Base-by-base conservation (phyloP, 371 early-diverging fungal genomes). In the Furculomyces boomerangus region DNA sequence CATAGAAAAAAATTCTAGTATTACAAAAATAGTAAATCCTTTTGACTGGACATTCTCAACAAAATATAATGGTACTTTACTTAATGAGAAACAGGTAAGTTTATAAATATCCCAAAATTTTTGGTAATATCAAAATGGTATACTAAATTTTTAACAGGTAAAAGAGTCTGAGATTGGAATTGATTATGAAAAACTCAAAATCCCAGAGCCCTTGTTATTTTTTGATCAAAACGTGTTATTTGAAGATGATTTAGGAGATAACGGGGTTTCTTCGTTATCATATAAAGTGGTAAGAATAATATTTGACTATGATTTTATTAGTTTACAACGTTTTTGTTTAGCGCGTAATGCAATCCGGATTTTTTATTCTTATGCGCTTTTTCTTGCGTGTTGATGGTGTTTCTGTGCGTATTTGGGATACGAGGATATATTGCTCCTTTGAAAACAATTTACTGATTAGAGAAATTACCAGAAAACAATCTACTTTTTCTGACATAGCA, bases 201-300 rank as follows among this genome's bases (percentile, higher is more conserved):
- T 58, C 30, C 80, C 72, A 16, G 94, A 96, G 35, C 87, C 85
- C 0, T 92, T 96, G 43, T 63, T 88, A 35, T 93, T 88, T 62
- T 93, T 84, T 59, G 88, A 90, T 60, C 88, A 93, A 51, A 76
- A 83, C 43, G 77, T 90, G 1, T 71, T 96, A 46, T 96, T 78
- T 62, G 97, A 96, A 61, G 97, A 96, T 64, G 97, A 96, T 65
- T 71, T 96, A 40, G 92, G 86, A 10, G 97, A 96, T 60, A 92
- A 93, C 63, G 97, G 97, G 16, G 77, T 82, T 1, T 83, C 90
- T 8, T 69, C 84, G 53, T 66, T 88, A 28, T 77, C 76, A 1
- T 77, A 83, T 25, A 83, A 87, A 60, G 70, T 95, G n/a, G n/a
- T n/a, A n/a, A n/a, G n/a, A n/a, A n/a, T n/a, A n/a, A n/a, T n/a